Base-by-base conservation (phyloP, 805 yeast genomes). In the Teunomyces atbi region DNA sequence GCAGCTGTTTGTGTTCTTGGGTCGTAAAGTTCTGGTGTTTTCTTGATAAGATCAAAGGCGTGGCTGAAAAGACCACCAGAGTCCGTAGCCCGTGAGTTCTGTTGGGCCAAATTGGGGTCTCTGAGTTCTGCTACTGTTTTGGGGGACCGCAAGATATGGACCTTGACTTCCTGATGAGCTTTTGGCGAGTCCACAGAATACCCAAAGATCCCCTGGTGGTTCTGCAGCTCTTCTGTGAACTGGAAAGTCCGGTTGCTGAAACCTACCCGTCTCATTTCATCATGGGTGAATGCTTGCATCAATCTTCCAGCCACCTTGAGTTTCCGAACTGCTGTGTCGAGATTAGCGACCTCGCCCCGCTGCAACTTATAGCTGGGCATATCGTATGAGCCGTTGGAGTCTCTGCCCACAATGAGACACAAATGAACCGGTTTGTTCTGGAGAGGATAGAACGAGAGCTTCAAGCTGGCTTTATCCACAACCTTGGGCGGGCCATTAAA, bases 221-320 rank as follows among this genome's bases (percentile, higher is more conserved):
- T 20, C 6, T 46, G 52, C 3, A 74, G 62, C 50, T 74, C 78
- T 56, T 91, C 96, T 2, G 74, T 82, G 52, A 89, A 86, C 50
- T 81, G 80, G 65, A 89, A 89, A 3, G 86, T 74, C 49, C 97
- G 71, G 52, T 83, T 79, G 8, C 96, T 95, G 59, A 88, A 79
- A 0, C 94, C 91, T 39, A 80, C 77, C 33, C 84, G 69, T 44
- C 81, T 64, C 96, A 92, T 89, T 60, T 90, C 96, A 55, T 91
- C 97, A 55, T 82, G 83, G 0, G 97, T 91, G 63, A 78, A 90
- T 0, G 96, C 95, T 57, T 89, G 92, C 96, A 89, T 88, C 64
- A 91, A 64, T 55, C 96, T 75, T 4, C 86, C 96, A 3, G 88
- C 96, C 49, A 89, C 79, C 56, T 94, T 79, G 52, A 92, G 61